Evolutionary conservation across 345 rosid genomes (phyloP).

Genomic region (rapeseed (Brassica napus)): Da-Ae NC_063449.1:40317001-40317500

Average conservation of each 20-base stretch:
- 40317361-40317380: background rate
- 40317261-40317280: background rate
- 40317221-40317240: background rate
- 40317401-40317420: background rate
- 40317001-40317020: background rate
- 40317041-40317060: background rate
- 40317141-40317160: background rate
- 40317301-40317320: background rate
- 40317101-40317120: slow-evolving; percentile 1
- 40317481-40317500: background rate
- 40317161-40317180: background rate
- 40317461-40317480: background rate
- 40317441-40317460: background rate
- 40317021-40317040: background rate
- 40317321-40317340: background rate
- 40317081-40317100: slow-evolving; percentile 1
- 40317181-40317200: background rate
- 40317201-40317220: background rate
- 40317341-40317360: background rate
- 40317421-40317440: background rate
- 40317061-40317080: background rate
- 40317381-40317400: background rate
- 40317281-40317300: background rate
- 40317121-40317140: background rate
- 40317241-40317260: background rate